Evolutionary conservation across 2,329 filamentous ascomycete genomes (phyloP), one percentile per base, ranked within the genome.

Genomic region (Setomelanomma holmii): DNA sequence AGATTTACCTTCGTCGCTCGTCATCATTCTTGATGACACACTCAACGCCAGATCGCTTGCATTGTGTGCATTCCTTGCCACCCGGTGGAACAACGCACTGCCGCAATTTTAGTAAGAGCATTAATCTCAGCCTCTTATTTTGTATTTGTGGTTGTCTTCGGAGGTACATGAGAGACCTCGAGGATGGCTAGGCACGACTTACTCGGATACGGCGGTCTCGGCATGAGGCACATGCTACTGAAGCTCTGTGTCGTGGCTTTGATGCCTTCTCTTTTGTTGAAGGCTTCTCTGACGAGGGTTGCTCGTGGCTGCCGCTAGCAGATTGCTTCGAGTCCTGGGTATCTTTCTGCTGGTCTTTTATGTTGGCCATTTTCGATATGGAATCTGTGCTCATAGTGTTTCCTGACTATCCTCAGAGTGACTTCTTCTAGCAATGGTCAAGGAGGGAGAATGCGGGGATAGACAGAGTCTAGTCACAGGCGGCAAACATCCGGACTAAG

Each of bases 11-110:
- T 67, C 82, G 71, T 36, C 82, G 72, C 64, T 85, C 82, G 64
- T 85, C 82, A 53, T 84, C 82, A 57, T 84, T 82, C 60, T 81
- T 83, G 61, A 85, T 85, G 47, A 84, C 71, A 57, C 82, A 84
- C 40, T 79, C 74, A 10, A 78, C 76, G 14, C 79, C 81, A 2
- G 79, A 76, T 48, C 80, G 74, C 58, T 79, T 79, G 64, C 82
- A 85, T 53, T 84, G 81, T 17, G 76, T 79, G 65, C 82, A 85
- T 52, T 78, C 76, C 8, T 71, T 71, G 53, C 82, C 76, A 11
- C 81, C 82, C 36, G 80, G 75, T 38, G 79, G 81, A 8, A 85
- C 81, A 2, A 84, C 82, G 55, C 82, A 85, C 27, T 30, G 27
- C 10, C 10, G 27, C 10, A 30, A 30, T 8, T 30, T 14, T 10